Conservation (phyloP, 2,329 filamentous ascomycete species). For the Xylariaceae sp. region DNA sequence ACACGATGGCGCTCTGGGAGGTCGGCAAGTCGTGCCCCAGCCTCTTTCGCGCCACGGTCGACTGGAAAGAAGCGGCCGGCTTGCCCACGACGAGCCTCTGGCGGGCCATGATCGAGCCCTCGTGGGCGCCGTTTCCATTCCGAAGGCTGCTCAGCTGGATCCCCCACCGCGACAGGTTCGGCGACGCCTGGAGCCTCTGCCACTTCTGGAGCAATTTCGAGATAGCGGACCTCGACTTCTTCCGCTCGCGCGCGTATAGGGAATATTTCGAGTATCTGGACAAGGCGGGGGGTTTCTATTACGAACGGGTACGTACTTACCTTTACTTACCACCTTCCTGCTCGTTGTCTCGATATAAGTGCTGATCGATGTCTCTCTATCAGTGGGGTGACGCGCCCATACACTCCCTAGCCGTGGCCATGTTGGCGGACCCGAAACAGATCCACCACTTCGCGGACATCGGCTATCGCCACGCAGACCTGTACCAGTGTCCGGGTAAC, state of each 20-base stretch:
- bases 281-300: slow-evolving; percentile 38
- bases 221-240: slow-evolving; percentile 42
- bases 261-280: slow-evolving; percentile 38
- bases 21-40: slow-evolving; percentile 37
- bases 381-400: slow-evolving; percentile 42
- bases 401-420: slow-evolving; percentile 38
- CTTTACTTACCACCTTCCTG: not conserved
- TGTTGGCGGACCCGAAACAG: slow-evolving; percentile 35
- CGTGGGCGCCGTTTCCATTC: slow-evolving; percentile 39
- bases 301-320: slow-evolving; percentile 33
- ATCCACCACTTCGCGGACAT: slow-evolving; percentile 42
- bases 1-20: slow-evolving; percentile 40
- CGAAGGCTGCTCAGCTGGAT: slow-evolving; percentile 34
- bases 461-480: slow-evolving; percentile 36
- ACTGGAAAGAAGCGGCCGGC: slow-evolving; percentile 36
- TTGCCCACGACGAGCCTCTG: slow-evolving; percentile 35
- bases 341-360: too few species aligned
- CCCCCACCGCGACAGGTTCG: slow-evolving; percentile 34
- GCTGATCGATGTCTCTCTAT: slow-evolving; percentile 1
- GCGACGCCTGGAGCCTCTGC: slow-evolving; percentile 40
- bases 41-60: slow-evolving; percentile 37
- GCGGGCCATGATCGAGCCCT: slow-evolving; percentile 36
- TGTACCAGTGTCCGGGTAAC: slow-evolving; percentile 33
- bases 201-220: slow-evolving; percentile 47
- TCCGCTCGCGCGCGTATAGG: slow-evolving; percentile 36